phyloP scores from a whole-genome alignment of 345 rosid species.

The Orychophragmus violaceus region DNA sequence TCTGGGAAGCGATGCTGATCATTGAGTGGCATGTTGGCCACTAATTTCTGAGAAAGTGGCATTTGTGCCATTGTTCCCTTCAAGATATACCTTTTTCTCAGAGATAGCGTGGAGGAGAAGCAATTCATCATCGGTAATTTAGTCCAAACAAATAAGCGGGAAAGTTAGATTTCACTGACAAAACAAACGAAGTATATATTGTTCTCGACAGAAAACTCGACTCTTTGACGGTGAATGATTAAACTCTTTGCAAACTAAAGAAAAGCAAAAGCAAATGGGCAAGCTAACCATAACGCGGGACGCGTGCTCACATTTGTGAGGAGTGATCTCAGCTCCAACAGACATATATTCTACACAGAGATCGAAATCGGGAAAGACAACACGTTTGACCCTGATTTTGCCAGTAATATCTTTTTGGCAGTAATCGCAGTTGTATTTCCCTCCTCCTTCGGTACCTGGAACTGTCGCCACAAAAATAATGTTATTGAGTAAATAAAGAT shows the following conservation, averaged over 20 bases:
- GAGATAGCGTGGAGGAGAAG: too few relatives aligned
- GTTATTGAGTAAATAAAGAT: neutral
- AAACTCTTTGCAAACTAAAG: neutral
- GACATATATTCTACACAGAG: slow-evolving; percentile 92
- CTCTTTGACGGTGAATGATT: too few relatives aligned
- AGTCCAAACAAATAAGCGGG: slow-evolving; percentile 82
- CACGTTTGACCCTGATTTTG: slow-evolving; percentile 87
- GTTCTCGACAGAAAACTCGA: neutral
- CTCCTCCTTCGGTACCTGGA: slow-evolving; percentile 82
- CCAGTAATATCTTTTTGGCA: slow-evolving; percentile 95
- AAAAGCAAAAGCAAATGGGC: neutral
- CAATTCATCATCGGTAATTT: slow-evolving; percentile 97
- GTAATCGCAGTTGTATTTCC: slow-evolving; percentile 91
- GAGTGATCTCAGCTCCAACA: slow-evolving; percentile 88
- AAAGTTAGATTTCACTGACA: slow-evolving; percentile 78
- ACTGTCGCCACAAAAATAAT: slow-evolving; percentile 35
- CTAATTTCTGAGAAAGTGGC: too few relatives aligned
- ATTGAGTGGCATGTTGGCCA: too few relatives aligned
- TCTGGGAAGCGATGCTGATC: too few relatives aligned
- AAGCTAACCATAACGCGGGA: slow-evolving; percentile 92
- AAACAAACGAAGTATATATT: neutral
- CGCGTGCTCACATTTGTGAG: slow-evolving; percentile 77
- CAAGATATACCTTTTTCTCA: too few relatives aligned
- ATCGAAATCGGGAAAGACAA: slow-evolving; percentile 89
- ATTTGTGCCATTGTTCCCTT: too few relatives aligned